Base-by-base conservation (phyloP, 768 basidiomycete genomes). In the Boletus rubescentipes region DNA sequence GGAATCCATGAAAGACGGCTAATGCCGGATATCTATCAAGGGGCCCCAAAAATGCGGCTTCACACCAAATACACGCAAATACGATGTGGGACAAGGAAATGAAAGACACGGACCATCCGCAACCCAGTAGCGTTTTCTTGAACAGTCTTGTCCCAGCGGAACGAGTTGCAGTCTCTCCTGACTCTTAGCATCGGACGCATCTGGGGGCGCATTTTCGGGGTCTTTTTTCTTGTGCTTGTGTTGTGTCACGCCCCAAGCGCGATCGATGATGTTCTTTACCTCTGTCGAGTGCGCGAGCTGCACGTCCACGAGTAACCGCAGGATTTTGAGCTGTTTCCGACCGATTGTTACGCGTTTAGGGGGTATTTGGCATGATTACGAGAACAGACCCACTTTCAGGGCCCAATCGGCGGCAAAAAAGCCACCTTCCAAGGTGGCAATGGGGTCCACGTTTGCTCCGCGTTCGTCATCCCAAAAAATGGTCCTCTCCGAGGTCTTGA, bases 191-290 rank as follows among this genome's bases (percentile, higher is more conserved):
- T 88, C 85, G 44, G 76, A 73, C 51, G 84, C 70, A 39, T 81
- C 79, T 35, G 82, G 80, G 45, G 82, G 81, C 2, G 78, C 75
- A 35, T 76, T 74, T 16, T 80, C 70, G 20, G 79, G 74, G 52
- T 89, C 84, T 53, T 82, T 84, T 74, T 90, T 93, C 79, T 91
- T 90, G 71, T 91, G 87, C 64, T 91, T 91, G 67, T 85, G 85
- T 60, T 89, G 87, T 50, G 81, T 80, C 65, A 91, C 87, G 65
- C 89, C 90, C 89, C 91, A 91, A 46, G 90, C 89, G 67, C 83
- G 84, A 79, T 93, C 90, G 69, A 93, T 87, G 47, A 75, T 75
- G 46, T 72, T 75, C 72, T 90, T 89, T 66, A 92, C 80, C 49
- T 86, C 83, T 31, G 75, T 68, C 57, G 82, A 81, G 65, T 92